Percentiles rank a stretch among this genome's conserved stretches.
Conservation (phyloP, 495 filamentous ascomycete genomes). For the Elasticomyces elasticus region DNA sequence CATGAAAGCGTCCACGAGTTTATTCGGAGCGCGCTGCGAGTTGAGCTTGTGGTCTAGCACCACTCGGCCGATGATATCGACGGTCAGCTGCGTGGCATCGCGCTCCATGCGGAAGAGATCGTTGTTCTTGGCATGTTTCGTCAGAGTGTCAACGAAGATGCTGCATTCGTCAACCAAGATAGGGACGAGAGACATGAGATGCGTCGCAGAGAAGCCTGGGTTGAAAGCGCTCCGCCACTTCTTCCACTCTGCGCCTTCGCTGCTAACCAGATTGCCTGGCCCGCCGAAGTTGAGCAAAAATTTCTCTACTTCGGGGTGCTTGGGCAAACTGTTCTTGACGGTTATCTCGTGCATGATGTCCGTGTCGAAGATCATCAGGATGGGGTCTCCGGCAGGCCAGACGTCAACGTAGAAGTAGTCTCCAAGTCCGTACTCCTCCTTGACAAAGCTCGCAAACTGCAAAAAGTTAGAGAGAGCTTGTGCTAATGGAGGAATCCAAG, state of each 20-base stretch:
- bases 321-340: conserved; percentile 24
- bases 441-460: background rate
- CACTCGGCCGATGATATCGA: conserved; percentile 39
- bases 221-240: conserved; percentile 36
- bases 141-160: conserved; percentile 31
- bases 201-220: conserved; percentile 36
- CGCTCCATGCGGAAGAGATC: conserved; percentile 32
- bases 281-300: conserved; percentile 32
- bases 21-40: conserved; percentile 29
- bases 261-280: conserved; percentile 29
- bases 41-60: conserved; percentile 31
- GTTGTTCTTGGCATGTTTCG: conserved; percentile 23
- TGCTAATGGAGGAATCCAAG: no score
- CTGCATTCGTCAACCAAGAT: conserved; percentile 34
- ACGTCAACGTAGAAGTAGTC: conserved; percentile 36
- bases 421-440: conserved; percentile 12
- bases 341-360: conserved; percentile 32
- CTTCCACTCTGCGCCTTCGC: conserved; percentile 37
- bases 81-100: conserved; percentile 29
- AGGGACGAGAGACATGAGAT: conserved; percentile 35
- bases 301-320: conserved; percentile 22
- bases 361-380: conserved; percentile 31
- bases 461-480: no score
- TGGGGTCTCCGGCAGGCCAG: conserved; percentile 36
- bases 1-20: conserved; percentile 30